A percentile compares a stretch with the other conserved stretches of the same genome.
Evolutionary conservation across 148 eudicot genomes (phyloP).

Genomic region (Nyssa sinensis): DNA sequence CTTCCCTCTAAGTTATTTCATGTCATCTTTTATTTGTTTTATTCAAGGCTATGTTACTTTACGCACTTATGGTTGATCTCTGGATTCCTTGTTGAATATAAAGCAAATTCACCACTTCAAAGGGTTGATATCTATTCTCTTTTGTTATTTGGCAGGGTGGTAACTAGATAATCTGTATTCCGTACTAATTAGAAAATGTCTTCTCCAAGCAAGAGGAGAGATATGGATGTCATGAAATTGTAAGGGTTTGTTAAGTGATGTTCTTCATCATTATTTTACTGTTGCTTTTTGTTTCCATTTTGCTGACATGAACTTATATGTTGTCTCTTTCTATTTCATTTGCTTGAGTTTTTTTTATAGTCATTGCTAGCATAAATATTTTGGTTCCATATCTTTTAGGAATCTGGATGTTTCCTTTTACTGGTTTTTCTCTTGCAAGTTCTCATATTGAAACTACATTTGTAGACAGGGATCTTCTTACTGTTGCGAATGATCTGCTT

Average conservation of each 20-base stretch:
- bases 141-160: slow-evolving; percentile 15
- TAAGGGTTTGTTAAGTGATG: slow-evolving; percentile 36
- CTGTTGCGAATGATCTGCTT: neutral
- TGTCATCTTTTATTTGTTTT: neutral
- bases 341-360: too few relatives aligned
- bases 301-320: neutral
- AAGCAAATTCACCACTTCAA: neutral
- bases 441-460: neutral
- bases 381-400: neutral
- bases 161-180: neutral
- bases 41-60: neutral
- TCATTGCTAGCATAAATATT: neutral
- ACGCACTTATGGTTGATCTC: neutral
- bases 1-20: neutral
- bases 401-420: neutral
- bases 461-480: slow-evolving; percentile 3
- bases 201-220: slow-evolving; percentile 83
- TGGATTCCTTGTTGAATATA: neutral
- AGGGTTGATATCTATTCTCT: neutral
- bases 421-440: slow-evolving; percentile 2
- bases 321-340: neutral
- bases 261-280: neutral
- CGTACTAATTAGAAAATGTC: slow-evolving; percentile 46
- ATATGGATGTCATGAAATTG: slow-evolving; percentile 87
- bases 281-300: neutral